Base-by-base conservation (phyloP, 192 early-diverging fungal species). In the Funneliformis geosporum region DNA sequence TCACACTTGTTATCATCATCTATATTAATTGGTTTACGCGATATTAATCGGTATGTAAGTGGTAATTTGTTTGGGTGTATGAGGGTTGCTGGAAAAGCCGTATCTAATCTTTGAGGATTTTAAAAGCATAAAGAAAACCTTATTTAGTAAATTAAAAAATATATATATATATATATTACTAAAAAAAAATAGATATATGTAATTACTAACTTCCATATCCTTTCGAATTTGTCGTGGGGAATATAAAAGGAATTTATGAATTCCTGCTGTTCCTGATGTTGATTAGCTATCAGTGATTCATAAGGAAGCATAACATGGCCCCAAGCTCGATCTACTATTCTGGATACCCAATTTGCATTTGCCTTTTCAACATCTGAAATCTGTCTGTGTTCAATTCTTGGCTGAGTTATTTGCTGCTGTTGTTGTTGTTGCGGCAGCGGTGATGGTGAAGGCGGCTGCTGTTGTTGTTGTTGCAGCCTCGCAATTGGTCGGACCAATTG, bases 291-390 rank as follows among this genome's bases (percentile, higher is more conserved):
- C 9, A 23, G 33, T 3, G 64, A 25, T 11, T 66, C n/a, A 38
- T 66, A 28, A 33, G 27, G 64, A 1, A 33, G 33, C 25, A 66
- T 66, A 33, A 27, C 64, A 28, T 66, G 33, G 0, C 25, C 33
- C 64, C 64, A 66, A 66, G 64, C 64, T 33, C 33, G 64, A 66
- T 66, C 64, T 4, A 66, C 14, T 66, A 66, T 33, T 66, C 64
- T 25, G 28, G 27, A 27, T 11, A 33, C n/a, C 64, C 64, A 66
- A 33, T 66, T 66, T 66, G 28, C 25, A 66, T 66, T 33, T 12
- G 33, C 64, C 14, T 33, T 27, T 66, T 66, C 64, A 38, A 12
- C 33, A 38, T 66, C 33, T 16, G 64, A 33, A 66, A 27, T 10
- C 8, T 12, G 64, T 38, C 28, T 25, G 28, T 33, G 28, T 66